A percentile compares a stretch with the other conserved stretches of the same genome.
Evolutionary conservation across 495 filamentous ascomycete genomes (phyloP).

Genomic region (Neurospora intermedia): DNA sequence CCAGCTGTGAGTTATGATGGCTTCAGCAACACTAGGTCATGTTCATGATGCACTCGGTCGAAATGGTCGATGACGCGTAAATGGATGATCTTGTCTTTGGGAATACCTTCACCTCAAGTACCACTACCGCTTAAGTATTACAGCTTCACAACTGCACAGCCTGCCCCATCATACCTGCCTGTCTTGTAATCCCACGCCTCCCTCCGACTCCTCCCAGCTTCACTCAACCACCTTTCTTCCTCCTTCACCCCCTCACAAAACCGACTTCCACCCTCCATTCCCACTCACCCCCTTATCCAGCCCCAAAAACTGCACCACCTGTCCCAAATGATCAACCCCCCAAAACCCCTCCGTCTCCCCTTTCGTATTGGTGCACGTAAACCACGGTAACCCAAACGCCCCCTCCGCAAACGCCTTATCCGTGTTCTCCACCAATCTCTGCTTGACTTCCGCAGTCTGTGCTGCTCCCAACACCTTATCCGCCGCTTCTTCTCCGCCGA

Average conservation of each 20-base stretch:
- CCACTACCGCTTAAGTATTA: neutral
- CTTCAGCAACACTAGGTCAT: neutral
- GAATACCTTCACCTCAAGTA: neutral
- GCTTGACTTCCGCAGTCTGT: slow-evolving; percentile 42
- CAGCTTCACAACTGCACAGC: too few species aligned
- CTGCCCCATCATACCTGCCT: neutral
- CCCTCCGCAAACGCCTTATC: slow-evolving; percentile 47
- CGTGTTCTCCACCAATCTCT: slow-evolving; percentile 42
- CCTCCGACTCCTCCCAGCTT: neutral
- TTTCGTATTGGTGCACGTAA: slow-evolving; percentile 48
- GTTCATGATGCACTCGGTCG: too few species aligned
- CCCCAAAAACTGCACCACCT: slow-evolving; percentile 51
- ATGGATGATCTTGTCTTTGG: neutral
- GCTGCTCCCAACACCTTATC: slow-evolving; percentile 18
- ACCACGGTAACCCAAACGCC: slow-evolving; percentile 66
- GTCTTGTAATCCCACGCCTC: neutral
- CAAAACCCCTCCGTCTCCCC: slow-evolving; percentile 56
- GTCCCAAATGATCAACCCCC: slow-evolving; percentile 60
- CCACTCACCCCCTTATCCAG: slow-evolving; percentile 28
- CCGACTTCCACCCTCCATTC: slow-evolving; percentile 35
- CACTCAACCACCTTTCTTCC: too few species aligned
- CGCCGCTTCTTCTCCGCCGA: slow-evolving; percentile 20
- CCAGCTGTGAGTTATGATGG: too few species aligned
- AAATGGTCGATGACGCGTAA: too few species aligned
- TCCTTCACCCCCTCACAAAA: slow-evolving; percentile 27